phyloP scores from a whole-genome alignment of 2,329 filamentous ascomycete species.

The Sporothrix euskadiensis region DNA sequence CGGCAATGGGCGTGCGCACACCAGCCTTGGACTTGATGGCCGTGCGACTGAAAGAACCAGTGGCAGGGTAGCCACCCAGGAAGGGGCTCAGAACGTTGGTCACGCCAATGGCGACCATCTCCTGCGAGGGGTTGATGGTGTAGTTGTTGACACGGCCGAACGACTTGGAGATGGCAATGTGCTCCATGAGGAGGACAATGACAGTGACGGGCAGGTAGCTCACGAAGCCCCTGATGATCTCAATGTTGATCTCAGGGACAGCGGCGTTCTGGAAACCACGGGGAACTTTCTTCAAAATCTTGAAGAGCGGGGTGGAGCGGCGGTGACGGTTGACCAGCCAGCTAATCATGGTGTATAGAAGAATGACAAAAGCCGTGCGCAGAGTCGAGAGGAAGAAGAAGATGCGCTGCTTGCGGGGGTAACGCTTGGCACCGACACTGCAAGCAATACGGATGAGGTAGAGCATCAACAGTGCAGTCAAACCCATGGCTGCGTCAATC shows the following conservation, averaged over 20 bases:
- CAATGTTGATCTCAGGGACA: slow-evolving; percentile 66
- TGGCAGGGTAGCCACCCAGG: slow-evolving; percentile 87
- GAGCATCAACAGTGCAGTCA: slow-evolving; percentile 76
- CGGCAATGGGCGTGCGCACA: slow-evolving; percentile 75
- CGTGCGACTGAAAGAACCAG: slow-evolving; percentile 70
- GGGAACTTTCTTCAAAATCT: slow-evolving; percentile 74
- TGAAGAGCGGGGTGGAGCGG: slow-evolving; percentile 64
- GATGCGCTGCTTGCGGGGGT: slow-evolving; percentile 67
- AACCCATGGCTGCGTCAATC: slow-evolving; percentile 82
- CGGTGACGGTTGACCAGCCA: slow-evolving; percentile 76
- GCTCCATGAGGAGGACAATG: slow-evolving; percentile 92
- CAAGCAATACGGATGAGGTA: slow-evolving; percentile 72
- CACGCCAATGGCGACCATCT: slow-evolving; percentile 91
- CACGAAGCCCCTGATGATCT: slow-evolving; percentile 68
- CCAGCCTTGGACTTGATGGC: slow-evolving; percentile 84
- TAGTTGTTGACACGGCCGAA: slow-evolving; percentile 99
- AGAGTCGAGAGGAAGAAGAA: slow-evolving; percentile 92
- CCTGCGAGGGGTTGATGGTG: slow-evolving; percentile 92
- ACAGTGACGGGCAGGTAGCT: slow-evolving; percentile 78
- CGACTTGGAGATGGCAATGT: slow-evolving; percentile 97
- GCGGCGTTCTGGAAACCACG: slow-evolving; percentile 81
- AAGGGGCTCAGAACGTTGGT: slow-evolving; percentile 90
- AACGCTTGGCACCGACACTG: slow-evolving; percentile 65
- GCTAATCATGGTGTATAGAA: slow-evolving; percentile 89
- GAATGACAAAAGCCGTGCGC: slow-evolving; percentile 85